These are phyloP conservation scores for Botryotinia narcissicola DNA, from an alignment of 2,329 filamentous ascomycete species.

Conservation along the genomic window DNA sequence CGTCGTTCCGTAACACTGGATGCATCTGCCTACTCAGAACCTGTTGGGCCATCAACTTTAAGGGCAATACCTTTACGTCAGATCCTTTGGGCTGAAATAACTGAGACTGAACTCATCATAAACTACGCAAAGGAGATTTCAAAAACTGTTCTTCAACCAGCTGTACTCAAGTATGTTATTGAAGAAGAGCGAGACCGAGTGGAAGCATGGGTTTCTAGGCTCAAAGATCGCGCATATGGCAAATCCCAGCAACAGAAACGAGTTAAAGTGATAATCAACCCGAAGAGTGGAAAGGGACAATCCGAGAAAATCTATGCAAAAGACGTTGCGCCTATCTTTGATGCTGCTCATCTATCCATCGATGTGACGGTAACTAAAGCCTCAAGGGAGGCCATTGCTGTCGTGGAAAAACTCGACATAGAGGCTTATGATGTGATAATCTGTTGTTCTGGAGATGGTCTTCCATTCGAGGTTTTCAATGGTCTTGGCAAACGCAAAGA, in stretches of 20 bases:
- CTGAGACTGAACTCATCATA: conserved; percentile 18
- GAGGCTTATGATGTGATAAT: conserved; percentile 78
- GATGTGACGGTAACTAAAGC: conserved; percentile 69
- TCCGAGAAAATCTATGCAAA: conserved; percentile 69
- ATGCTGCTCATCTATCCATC: conserved; percentile 74
- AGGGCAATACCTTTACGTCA: conserved; percentile 20
- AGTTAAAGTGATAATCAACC: conserved; percentile 84
- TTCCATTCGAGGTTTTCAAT: conserved; percentile 91
- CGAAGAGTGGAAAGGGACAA: conserved; percentile 76
- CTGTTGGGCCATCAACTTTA: not conserved
- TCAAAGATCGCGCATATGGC: conserved; percentile 69
- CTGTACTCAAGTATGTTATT: conserved; percentile 44
- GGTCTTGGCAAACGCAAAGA: conserved; percentile 74
- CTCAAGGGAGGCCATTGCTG: conserved; percentile 71
- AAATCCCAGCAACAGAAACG: conserved; percentile 65
- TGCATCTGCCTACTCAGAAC: conserved; percentile 16
- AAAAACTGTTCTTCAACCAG: conserved; percentile 20
- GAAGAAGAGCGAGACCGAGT: conserved; percentile 37
- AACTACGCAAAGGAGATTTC: conserved; percentile 19
- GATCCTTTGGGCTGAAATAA: conserved; percentile 20
- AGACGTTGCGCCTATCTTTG: conserved; percentile 75
- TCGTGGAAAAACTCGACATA: conserved; percentile 73
- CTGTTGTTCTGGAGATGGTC: conserved; percentile 84
- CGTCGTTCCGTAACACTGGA: conserved; percentile 20
- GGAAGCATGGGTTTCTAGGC: conserved; percentile 55